phyloP scores from a whole-genome alignment of 768 basidiomycete genomes.

The Macrocybe gigantea region DNA sequence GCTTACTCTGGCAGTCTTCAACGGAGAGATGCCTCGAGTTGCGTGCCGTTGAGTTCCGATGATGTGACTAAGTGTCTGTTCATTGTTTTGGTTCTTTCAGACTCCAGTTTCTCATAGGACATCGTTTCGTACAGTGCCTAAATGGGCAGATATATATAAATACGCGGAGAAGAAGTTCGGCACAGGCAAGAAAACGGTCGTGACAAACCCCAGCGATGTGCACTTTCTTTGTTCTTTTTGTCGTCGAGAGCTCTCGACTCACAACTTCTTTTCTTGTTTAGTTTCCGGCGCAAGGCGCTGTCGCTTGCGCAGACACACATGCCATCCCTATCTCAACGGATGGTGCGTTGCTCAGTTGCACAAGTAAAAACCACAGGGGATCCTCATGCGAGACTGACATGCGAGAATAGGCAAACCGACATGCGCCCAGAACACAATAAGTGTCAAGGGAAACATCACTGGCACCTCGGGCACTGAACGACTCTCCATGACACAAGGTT shows the following conservation, averaged over 20 bases:
- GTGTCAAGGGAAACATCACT: background rate
- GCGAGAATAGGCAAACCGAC: background rate
- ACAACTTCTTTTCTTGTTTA: background rate
- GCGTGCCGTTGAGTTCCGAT: too few relatives aligned
- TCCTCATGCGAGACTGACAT: background rate
- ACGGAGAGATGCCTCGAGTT: too few relatives aligned
- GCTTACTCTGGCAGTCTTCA: too few relatives aligned
- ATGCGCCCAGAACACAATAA: background rate
- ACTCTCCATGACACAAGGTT: background rate
- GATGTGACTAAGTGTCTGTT: too few relatives aligned
- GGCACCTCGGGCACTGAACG: background rate
- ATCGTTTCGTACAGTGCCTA: constrained; percentile 2
- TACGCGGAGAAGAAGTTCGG: constrained; percentile 10
- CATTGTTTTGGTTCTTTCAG: too few relatives aligned
- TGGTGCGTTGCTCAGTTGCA: background rate
- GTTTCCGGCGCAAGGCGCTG: background rate
- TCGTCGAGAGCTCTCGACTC: background rate
- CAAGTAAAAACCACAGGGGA: background rate
- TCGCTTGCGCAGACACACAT: background rate
- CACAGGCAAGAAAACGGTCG: constrained; percentile 6
- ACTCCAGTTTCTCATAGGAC: background rate
- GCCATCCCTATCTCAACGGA: background rate
- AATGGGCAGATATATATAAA: constrained; percentile 3
- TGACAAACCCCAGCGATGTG: constrained; percentile 8
- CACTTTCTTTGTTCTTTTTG: background rate